A percentile compares a stretch with the other conserved stretches of the same genome.
Evolutionary conservation across 2,329 filamentous ascomycete genomes (phyloP).

Genomic region (Cladosporium sp.): DNA sequence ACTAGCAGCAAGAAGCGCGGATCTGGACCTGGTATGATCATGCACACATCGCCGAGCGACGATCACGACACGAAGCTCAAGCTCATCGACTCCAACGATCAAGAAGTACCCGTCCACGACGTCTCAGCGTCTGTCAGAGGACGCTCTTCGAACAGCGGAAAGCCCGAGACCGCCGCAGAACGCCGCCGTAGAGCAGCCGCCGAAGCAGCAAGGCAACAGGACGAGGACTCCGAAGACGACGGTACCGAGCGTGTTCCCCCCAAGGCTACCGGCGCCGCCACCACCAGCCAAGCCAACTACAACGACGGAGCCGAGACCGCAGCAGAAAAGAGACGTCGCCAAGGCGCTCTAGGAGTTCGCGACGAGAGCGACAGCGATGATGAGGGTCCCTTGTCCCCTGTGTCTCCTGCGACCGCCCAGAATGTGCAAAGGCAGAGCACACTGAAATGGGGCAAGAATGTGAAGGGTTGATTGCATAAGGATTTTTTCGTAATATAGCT

Average conservation of each 20-base stretch:
- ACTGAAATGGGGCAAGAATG: slow-evolving; percentile 34
- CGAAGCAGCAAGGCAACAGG: slow-evolving; percentile 20
- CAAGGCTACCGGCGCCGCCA: not conserved
- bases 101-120: slow-evolving; percentile 51
- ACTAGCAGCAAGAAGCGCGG: not conserved
- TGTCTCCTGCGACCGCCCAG: slow-evolving; percentile 8
- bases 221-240: slow-evolving; percentile 41
- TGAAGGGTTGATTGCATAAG: slow-evolving; percentile 24
- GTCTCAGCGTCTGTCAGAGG: slow-evolving; percentile 35
- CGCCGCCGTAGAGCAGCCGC: slow-evolving; percentile 42
- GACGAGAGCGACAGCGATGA: slow-evolving; percentile 50
- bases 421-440: slow-evolving; percentile 28
- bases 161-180: slow-evolving; percentile 41
- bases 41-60: not conserved
- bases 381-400: slow-evolving; percentile 36
- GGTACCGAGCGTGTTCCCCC: slow-evolving; percentile 41
- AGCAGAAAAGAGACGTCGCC: slow-evolving; percentile 70
- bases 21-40: not conserved
- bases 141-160: not conserved
- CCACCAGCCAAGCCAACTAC: slow-evolving; percentile 21
- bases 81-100: slow-evolving; percentile 47
- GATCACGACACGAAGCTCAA: slow-evolving; percentile 44
- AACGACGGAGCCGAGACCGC: slow-evolving; percentile 63
- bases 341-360: slow-evolving; percentile 69
- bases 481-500: not conserved